These are phyloP conservation scores for Xanthoconium stramineum DNA, from an alignment of 768 basidiomycete species.

Conservation along the genomic window DNA sequence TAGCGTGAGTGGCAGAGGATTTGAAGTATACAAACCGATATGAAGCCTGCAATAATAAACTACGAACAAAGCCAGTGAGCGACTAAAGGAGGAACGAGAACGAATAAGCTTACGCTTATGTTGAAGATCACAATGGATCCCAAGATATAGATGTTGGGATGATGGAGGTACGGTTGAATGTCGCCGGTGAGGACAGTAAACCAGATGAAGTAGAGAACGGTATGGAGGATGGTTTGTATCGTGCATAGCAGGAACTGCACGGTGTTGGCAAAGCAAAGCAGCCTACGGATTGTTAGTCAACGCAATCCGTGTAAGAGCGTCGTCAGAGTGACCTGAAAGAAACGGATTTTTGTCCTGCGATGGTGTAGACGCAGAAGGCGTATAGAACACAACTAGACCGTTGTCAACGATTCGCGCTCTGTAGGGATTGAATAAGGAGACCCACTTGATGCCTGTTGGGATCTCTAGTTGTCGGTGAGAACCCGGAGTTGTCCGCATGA, in stretches of 20 bases:
- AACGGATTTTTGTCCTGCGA: conserved; percentile 9
- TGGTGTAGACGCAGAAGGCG: conserved; percentile 11
- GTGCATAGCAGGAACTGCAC: conserved; percentile 18
- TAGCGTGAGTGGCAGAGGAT: background rate
- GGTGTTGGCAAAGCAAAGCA: conserved; percentile 12
- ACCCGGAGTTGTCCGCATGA: background rate
- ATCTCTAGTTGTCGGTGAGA: background rate
- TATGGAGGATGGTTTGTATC: conserved; percentile 4
- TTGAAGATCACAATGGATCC: conserved; percentile 4
- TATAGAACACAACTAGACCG: conserved; percentile 13
- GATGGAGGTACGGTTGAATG: background rate
- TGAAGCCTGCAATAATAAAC: conserved; percentile 11
- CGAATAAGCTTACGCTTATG: conserved; percentile 7
- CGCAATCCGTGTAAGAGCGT: background rate
- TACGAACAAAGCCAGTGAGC: background rate
- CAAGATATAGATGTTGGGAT: background rate
- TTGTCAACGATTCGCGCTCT: background rate
- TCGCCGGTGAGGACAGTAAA: background rate
- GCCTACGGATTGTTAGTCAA: background rate
- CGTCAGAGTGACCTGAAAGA: conserved; percentile 6
- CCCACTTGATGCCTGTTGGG: conserved; percentile 16
- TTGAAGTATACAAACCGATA: conserved; percentile 17
- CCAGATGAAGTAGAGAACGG: background rate
- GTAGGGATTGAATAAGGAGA: background rate
- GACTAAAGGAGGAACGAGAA: background rate